Evolutionary conservation across 768 basidiomycete genomes (phyloP), one percentile per base, ranked within the genome.

Genomic region (Tylopilus sp.): DNA sequence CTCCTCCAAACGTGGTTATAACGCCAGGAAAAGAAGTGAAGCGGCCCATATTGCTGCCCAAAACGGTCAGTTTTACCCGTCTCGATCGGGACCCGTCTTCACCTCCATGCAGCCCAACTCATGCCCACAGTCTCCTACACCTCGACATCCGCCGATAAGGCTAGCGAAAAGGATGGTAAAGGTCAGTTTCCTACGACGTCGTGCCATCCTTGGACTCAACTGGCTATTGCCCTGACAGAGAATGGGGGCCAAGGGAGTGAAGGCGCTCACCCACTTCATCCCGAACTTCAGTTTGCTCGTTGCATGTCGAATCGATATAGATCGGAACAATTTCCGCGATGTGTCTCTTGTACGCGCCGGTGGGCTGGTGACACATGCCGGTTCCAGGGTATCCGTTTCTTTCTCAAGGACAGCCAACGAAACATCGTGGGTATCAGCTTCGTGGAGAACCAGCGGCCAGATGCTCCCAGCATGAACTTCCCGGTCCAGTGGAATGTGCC

Each of bases 281-380:
- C 84, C 4, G 89, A 91, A 61, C 72, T 86, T 22, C 89, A 91
- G 52, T 83, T 81, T 53, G 84, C 88, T 3, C 79, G 89, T 6
- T 91, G 89, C 71, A 91, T 91, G 89, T 89, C 88, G 0, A 86
- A 82, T 59, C 78, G 86, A 43, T 91, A 90, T 65, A 80, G 79
- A 55, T 70, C 74, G 40, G 86, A 89, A 57, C 74, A 78, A 46
- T 88, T 90, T 67, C 86, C 88, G 36, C 83, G 86, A 13, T 91
- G 89, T 60, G 85, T 91, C 31, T 85, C 88, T 3, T 91, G 89
- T 66, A 90, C 85, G 30, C 83, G 89, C 38, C 84, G 89, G 21
- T 91, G 89, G 88, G 88, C 88, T 1, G 88, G 89, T 36, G 89
- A 91, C 64, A 90, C 88, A 3, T 91, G 89, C 63, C 83, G 89